Evolutionary conservation across 352 stramenopile species (phyloP).

Genomic region (Phytophthora tentaculata): DNA sequence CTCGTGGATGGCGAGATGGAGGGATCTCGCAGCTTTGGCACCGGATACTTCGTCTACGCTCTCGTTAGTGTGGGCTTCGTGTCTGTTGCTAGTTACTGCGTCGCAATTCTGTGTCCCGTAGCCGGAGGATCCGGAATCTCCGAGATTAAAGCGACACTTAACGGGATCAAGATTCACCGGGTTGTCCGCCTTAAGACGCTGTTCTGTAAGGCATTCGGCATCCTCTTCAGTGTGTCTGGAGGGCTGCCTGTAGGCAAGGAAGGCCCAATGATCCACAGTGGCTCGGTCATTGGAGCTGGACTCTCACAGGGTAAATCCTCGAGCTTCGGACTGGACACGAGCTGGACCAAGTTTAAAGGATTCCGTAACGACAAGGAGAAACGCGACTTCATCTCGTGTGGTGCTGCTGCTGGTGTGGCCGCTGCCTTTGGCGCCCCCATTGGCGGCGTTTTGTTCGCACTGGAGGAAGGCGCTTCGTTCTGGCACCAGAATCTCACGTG

Average conservation of each 20-base stretch:
- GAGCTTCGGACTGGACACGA: slow-evolving; percentile 88
- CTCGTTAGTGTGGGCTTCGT: slow-evolving; percentile 94
- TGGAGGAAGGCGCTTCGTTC: slow-evolving; percentile 98
- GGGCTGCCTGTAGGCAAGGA: slow-evolving; percentile 88
- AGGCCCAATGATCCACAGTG: slow-evolving; percentile 92
- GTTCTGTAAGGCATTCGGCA: slow-evolving; percentile 94
- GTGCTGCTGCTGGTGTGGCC: slow-evolving; percentile 96
- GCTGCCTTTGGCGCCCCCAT: slow-evolving; percentile 98
- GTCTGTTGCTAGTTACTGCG: slow-evolving; percentile 87
- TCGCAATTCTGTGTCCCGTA: slow-evolving; percentile 95
- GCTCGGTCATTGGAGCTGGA: slow-evolving; percentile 94
- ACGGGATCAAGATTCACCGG: slow-evolving; percentile 97
- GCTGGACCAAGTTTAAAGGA: slow-evolving; percentile 90
- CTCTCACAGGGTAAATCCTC: slow-evolving; percentile 94
- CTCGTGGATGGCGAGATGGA: slow-evolving; percentile 56
- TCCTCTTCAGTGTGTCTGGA: slow-evolving; percentile 85
- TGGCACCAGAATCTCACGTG: slow-evolving; percentile 99
- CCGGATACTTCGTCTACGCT: slow-evolving; percentile 90
- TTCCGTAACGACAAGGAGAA: slow-evolving; percentile 96
- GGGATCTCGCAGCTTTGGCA: slow-evolving; percentile 58
- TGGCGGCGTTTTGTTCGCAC: slow-evolving; percentile 96
- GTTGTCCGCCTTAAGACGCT: slow-evolving; percentile 97
- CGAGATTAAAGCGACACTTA: slow-evolving; percentile 99
- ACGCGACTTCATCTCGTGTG: slow-evolving; percentile 98
- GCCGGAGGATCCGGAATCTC: slow-evolving; percentile 96